phyloP scores from a whole-genome alignment of 2,329 filamentous ascomycete species.

The Fusarium sp. region DNA sequence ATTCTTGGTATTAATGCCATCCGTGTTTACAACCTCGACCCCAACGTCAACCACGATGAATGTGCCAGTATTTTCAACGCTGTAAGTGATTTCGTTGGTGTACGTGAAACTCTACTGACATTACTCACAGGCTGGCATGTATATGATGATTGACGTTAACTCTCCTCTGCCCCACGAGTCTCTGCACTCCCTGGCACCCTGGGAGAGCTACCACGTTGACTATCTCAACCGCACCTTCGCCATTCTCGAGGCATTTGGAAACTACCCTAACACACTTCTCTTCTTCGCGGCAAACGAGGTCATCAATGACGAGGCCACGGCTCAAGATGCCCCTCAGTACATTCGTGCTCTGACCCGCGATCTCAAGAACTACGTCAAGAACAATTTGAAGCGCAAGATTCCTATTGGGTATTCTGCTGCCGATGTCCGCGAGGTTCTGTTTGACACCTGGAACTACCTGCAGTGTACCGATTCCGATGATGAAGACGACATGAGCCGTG shows the following conservation, averaged over 20 bases:
- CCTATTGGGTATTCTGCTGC: conserved; percentile 85
- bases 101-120: conserved; percentile 5
- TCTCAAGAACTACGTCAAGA: conserved; percentile 83
- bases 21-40: conserved; percentile 76
- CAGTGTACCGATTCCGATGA: conserved; percentile 70
- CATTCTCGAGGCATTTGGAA: conserved; percentile 74
- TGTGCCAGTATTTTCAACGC: conserved; percentile 76
- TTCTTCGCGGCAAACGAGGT: conserved; percentile 87
- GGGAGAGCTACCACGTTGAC: conserved; percentile 67
- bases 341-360: conserved; percentile 80
- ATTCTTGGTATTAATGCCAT: conserved; percentile 73
- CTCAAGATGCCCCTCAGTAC: conserved; percentile 73
- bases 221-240: conserved; percentile 76
- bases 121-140: conserved; percentile 66
- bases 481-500: conserved; percentile 69
- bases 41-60: conserved; percentile 72
- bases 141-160: conserved; percentile 77
- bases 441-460: conserved; percentile 81
- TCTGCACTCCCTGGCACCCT: conserved; percentile 65
- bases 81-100: conserved; percentile 45
- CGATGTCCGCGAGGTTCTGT: conserved; percentile 77
- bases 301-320: conserved; percentile 73
- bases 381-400: conserved; percentile 73
- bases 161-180: conserved; percentile 70
- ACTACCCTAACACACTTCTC: conserved; percentile 73